Evolutionary conservation across 192 early-diverging fungal species (phyloP), one percentile per base, ranked within the genome.

Genomic region (Coemansia sp.): DNA sequence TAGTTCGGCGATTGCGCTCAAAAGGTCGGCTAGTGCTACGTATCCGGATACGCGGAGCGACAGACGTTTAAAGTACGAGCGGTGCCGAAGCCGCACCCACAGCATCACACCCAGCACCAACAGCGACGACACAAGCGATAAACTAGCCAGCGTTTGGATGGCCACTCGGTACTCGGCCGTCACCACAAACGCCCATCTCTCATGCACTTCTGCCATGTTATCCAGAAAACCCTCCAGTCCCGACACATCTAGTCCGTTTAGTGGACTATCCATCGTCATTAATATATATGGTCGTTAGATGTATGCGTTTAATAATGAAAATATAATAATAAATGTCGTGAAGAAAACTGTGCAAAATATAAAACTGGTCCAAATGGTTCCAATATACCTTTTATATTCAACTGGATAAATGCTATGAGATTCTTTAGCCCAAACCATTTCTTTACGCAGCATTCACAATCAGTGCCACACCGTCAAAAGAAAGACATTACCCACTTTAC

Each of bases 1-100:
- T 2, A 80, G 64, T 31, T 73, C 62, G 6, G 51, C n/a, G 0
- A 68, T 23, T 0, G 77, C 54, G 55, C 21, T 65, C 17, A 71
- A 14, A 8, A 71, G 31, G 26, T 74, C 71, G 0, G 68, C 67
- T 0, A 71, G 0, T 1, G 77, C 77, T 2, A 80, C 65, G 39
- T 65, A 74, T 4, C 64, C 71, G 0, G 77, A 80, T 0, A 80
- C 49, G 14, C 68, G 71, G 2, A 80, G 38, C n/a, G 77, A 80
- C 3, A 80, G 53, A 2, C 77, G 71, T 17, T 51, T 11, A 0
- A 80, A 51, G 62, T 71, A 74, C 53, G 67, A 65, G 19, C 62
- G 31, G 58, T 74, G 68, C 9, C 61, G 27, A 6, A 17, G 4
- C 7, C 55, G 37, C 14, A 80, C 53, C 57, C 66, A 61, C 1